These are phyloP conservation scores for Tulasnella sp. DNA, from an alignment of 768 basidiomycete species.

Conservation along the genomic window DNA sequence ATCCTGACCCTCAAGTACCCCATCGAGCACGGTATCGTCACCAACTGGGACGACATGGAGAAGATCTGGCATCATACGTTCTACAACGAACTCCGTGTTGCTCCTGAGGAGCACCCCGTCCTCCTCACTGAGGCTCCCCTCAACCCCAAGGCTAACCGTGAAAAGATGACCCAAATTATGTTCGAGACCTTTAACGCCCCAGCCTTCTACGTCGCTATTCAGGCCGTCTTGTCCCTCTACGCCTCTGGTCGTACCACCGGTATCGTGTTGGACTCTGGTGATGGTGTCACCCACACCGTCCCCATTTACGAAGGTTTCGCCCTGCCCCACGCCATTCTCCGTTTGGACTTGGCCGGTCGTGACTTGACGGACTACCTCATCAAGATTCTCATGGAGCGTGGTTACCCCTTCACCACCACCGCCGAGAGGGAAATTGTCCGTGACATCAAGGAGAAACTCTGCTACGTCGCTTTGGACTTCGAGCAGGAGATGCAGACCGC, in stretches of 20 bases:
- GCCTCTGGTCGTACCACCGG: constrained; percentile 94
- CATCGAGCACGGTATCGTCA: constrained; percentile 92
- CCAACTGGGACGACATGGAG: constrained; percentile 91
- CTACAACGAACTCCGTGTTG: constrained; percentile 80
- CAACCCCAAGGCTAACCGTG: constrained; percentile 73
- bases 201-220: constrained; percentile 75
- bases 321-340: constrained; percentile 89
- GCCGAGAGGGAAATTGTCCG: constrained; percentile 94
- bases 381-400: constrained; percentile 88
- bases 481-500: constrained; percentile 92
- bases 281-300: constrained; percentile 95
- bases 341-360: constrained; percentile 90
- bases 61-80: constrained; percentile 99
- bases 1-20: constrained; percentile 92
- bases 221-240: constrained; percentile 77
- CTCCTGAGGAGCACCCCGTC: constrained; percentile 76
- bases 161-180: constrained; percentile 81
- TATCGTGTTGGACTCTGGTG: constrained; percentile 94
- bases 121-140: constrained; percentile 72
- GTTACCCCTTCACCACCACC: constrained; percentile 91
- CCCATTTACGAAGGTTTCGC: constrained; percentile 96
- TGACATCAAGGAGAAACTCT: constrained; percentile 93
- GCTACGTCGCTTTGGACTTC: constrained; percentile 93
- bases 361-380: constrained; percentile 84
- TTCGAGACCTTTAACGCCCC: constrained; percentile 78